These are phyloP conservation scores for Acidiella bohemica DNA, from an alignment of 495 filamentous ascomycete species.

Conservation along the genomic window DNA sequence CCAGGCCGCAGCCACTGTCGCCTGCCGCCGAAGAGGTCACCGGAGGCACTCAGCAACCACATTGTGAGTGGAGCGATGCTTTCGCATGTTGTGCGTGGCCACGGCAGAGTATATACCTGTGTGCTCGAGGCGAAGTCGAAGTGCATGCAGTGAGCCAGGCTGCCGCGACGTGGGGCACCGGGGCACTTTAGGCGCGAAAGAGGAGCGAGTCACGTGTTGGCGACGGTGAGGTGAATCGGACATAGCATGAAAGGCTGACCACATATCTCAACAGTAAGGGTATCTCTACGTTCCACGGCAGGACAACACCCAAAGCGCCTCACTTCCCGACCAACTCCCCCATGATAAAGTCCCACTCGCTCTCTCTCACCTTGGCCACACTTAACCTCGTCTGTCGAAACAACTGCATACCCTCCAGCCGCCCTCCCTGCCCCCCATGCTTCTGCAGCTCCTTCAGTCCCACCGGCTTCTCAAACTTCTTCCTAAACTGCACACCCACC, in stretches of 20 bases:
- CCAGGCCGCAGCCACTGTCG: constrained; percentile 29
- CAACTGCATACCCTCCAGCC: constrained; percentile 71
- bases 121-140: too few species aligned
- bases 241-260: too few species aligned
- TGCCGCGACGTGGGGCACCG: too few species aligned
- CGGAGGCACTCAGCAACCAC: constrained; percentile 28
- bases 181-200: too few species aligned
- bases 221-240: too few species aligned
- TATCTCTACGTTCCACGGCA: too few species aligned
- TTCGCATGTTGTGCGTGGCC: too few species aligned
- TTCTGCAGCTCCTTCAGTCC: constrained; percentile 55
- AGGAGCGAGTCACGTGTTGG: too few species aligned
- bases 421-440: constrained; percentile 40
- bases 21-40: constrained; percentile 27
- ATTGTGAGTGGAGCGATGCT: constrained; percentile 21
- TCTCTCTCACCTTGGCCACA: constrained; percentile 58
- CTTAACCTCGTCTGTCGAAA: constrained; percentile 69
- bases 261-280: too few species aligned
- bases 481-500: constrained; percentile 74
- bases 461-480: constrained; percentile 63
- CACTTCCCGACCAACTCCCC: constrained; percentile 19
- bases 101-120: too few species aligned
- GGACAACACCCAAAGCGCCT: too few species aligned
- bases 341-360: constrained; percentile 73
- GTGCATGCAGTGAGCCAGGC: too few species aligned